A percentile compares a stretch with the other conserved stretches of the same genome.
Conservation (phyloP, 129 eudicot species). For the Dittrichia graveolens region DNA sequence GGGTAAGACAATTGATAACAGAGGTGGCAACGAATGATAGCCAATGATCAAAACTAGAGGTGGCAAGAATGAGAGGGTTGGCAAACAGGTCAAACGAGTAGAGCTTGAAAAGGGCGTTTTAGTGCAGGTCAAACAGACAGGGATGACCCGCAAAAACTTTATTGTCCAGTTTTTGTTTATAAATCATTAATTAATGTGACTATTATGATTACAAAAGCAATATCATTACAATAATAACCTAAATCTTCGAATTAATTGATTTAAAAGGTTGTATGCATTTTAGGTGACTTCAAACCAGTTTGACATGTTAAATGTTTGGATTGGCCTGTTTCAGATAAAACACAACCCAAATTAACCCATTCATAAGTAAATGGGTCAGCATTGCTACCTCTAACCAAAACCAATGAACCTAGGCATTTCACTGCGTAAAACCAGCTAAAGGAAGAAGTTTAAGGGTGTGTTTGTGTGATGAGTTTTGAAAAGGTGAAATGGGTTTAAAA, state of each 20-base stretch:
- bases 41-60: background rate
- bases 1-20: background rate
- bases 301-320: background rate
- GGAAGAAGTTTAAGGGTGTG: background rate
- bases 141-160: background rate
- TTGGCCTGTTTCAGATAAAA: background rate
- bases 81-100: background rate
- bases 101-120: too few species aligned
- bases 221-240: background rate
- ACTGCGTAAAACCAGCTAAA: background rate
- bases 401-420: slow-evolving; percentile 3
- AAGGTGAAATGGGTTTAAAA: too few species aligned
- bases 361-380: background rate
- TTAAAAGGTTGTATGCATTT: background rate
- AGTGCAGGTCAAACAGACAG: background rate
- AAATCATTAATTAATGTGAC: background rate
- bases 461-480: too few species aligned
- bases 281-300: background rate
- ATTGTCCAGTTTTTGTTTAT: background rate
- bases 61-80: background rate
- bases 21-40: background rate
- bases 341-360: background rate
- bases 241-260: background rate
- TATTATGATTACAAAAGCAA: background rate
- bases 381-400: background rate